Conservation (phyloP, 148 eudicot genomes). For the Drosera capensis region DNA sequence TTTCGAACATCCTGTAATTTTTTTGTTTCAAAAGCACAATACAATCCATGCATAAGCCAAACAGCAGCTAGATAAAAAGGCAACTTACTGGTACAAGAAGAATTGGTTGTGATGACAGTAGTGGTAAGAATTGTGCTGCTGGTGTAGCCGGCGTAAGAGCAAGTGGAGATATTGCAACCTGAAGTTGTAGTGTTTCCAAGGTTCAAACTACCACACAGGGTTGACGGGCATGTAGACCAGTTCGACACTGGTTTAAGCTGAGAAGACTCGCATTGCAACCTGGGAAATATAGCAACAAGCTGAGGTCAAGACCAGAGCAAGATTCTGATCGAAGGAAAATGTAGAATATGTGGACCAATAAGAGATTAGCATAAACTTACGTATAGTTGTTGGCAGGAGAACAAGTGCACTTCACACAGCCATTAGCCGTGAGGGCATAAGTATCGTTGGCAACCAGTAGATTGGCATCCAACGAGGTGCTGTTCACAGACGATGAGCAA, state of each 20-base stretch:
- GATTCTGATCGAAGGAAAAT: background rate
- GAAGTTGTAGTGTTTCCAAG: conserved; percentile 40
- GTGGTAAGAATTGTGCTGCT: conserved; percentile 26
- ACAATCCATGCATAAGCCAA: background rate
- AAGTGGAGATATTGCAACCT: conserved; percentile 31
- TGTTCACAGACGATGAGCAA: conserved; percentile 39
- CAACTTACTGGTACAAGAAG: conserved; percentile 53
- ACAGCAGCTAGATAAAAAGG: background rate
- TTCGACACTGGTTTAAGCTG: conserved; percentile 18
- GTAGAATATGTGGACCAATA: background rate
- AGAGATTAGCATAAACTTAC: conserved; percentile 39
- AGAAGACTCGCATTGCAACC: conserved; percentile 54
- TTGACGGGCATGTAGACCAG: conserved; percentile 35
- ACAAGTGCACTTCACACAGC: conserved; percentile 70
- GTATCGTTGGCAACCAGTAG: conserved; percentile 53
- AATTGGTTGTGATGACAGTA: conserved; percentile 9
- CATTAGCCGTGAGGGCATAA: conserved; percentile 42
- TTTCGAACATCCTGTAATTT: too few relatives aligned
- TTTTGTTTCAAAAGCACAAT: too few relatives aligned
- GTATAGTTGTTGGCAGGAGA: conserved; percentile 33
- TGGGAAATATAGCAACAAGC: conserved; percentile 6
- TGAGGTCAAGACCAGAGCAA: background rate
- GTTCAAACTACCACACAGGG: conserved; percentile 20
- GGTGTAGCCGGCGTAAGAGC: conserved; percentile 59
- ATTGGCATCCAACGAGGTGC: conserved; percentile 48